A percentile compares a stretch with the other conserved stretches of the same genome.
phyloP scores from a whole-genome alignment of 495 filamentous ascomycete genomes.

The Tuber borchii region DNA sequence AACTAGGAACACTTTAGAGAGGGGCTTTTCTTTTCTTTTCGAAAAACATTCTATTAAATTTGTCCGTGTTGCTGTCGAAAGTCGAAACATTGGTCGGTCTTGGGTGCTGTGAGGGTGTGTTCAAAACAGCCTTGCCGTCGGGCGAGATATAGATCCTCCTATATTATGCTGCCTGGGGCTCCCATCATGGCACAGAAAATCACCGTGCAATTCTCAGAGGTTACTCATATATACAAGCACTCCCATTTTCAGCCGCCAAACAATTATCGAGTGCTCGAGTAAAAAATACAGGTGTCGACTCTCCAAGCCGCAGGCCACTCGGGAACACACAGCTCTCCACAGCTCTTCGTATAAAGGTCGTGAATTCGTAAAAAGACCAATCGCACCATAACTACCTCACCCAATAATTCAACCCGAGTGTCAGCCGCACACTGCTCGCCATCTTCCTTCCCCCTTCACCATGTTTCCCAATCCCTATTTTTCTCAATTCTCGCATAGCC shows the following conservation, averaged over 20 bases:
- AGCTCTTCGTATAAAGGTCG: background rate
- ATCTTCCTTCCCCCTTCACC: constrained; percentile 15
- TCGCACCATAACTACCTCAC: background rate
- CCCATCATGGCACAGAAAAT: background rate
- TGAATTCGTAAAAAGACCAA: background rate
- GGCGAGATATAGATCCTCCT: background rate
- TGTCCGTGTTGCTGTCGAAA: too few species aligned
- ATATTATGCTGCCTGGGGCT: background rate
- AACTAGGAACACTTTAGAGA: too few species aligned
- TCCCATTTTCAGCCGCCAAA: background rate
- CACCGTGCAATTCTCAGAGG: background rate
- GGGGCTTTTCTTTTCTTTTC: too few species aligned
- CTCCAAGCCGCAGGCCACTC: background rate
- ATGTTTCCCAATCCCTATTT: constrained; percentile 19
- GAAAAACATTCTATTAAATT: too few species aligned
- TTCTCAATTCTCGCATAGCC: constrained; percentile 16
- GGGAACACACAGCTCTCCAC: background rate
- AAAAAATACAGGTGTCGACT: background rate
- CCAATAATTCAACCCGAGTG: constrained; percentile 24
- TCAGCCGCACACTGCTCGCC: constrained; percentile 22
- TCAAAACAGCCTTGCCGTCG: background rate
- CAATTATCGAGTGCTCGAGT: background rate
- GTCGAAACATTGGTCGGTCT: too few species aligned
- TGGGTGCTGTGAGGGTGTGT: too few species aligned
- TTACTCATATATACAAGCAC: constrained; percentile 1